Evolutionary conservation across 768 basidiomycete species (phyloP).

Genomic region (Amanita fuliginea): DNA sequence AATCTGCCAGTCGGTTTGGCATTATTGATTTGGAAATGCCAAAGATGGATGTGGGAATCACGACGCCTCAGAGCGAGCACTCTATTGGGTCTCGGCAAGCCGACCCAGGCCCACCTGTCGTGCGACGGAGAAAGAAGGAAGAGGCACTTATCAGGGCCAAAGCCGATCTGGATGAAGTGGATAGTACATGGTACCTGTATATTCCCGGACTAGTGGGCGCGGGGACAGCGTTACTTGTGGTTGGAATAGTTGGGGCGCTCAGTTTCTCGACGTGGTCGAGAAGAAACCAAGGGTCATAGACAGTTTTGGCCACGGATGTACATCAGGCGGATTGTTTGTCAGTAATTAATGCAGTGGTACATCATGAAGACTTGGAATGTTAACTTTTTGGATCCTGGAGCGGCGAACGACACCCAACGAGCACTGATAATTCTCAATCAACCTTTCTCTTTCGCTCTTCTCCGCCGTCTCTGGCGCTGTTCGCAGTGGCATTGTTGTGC

Average conservation of each 20-base stretch:
- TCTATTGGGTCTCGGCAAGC: slow-evolving; percentile 24
- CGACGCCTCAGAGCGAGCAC: slow-evolving; percentile 22
- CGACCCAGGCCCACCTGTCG: slow-evolving; percentile 25
- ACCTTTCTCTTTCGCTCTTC: slow-evolving; percentile 56
- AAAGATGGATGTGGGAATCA: slow-evolving; percentile 39
- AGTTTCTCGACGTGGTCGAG: slow-evolving; percentile 65
- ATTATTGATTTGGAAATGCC: slow-evolving; percentile 55
- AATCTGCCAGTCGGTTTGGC: slow-evolving; percentile 15
- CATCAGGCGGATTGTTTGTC: neutral
- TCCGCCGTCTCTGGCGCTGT: slow-evolving; percentile 48
- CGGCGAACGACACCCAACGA: slow-evolving; percentile 14
- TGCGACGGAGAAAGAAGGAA: slow-evolving; percentile 44
- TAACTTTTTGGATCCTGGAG: slow-evolving; percentile 22
- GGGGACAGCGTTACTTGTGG: slow-evolving; percentile 72
- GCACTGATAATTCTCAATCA: slow-evolving; percentile 89
- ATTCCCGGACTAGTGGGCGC: slow-evolving; percentile 73
- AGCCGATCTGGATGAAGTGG: slow-evolving; percentile 44
- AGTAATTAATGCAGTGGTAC: neutral
- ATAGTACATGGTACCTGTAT: slow-evolving; percentile 72
- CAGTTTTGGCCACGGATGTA: neutral
- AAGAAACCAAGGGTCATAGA: slow-evolving; percentile 50
- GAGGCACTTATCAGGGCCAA: slow-evolving; percentile 35
- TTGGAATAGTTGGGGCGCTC: slow-evolving; percentile 67
- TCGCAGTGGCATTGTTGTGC: slow-evolving; percentile 57
- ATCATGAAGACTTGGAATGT: slow-evolving; percentile 25